Conservation (phyloP, 78 protist genomes). For the Dictyostelium purpureum region DNA sequence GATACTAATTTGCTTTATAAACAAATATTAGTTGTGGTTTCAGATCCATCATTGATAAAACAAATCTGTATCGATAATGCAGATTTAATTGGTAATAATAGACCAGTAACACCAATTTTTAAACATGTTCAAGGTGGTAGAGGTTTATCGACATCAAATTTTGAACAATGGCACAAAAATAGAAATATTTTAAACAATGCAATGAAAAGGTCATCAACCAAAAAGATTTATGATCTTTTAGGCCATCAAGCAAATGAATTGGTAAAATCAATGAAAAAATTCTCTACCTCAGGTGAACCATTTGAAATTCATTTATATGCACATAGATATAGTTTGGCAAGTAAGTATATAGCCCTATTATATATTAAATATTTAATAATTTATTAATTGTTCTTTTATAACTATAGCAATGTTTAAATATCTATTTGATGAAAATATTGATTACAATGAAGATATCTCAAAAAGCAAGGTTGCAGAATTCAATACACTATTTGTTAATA, state of each 20-base stretch:
- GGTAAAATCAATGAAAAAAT: neutral
- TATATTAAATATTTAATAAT: too few species aligned
- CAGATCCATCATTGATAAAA: neutral
- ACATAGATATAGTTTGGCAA: too few species aligned
- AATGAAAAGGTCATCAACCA: neutral
- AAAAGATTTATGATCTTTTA: neutral
- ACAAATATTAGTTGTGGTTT: neutral
- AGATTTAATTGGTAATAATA: neutral
- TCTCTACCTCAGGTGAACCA: neutral
- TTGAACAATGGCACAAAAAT: neutral
- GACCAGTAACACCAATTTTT: neutral
- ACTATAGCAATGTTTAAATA: slow-evolving; percentile 21
- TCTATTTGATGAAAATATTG: neutral
- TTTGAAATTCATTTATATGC: too few species aligned
- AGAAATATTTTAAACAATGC: neutral
- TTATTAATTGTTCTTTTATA: too few species aligned
- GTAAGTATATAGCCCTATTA: too few species aligned
- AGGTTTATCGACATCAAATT: too few species aligned
- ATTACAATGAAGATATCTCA: neutral
- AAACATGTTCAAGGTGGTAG: neutral
- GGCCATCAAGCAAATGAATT: neutral
- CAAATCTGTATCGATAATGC: neutral
- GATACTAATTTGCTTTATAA: neutral
- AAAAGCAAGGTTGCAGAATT: neutral
- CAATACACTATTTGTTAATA: neutral